These are phyloP conservation scores for Malus asiatica DNA, from an alignment of 306 rosid species.

Conservation along the genomic window DNA sequence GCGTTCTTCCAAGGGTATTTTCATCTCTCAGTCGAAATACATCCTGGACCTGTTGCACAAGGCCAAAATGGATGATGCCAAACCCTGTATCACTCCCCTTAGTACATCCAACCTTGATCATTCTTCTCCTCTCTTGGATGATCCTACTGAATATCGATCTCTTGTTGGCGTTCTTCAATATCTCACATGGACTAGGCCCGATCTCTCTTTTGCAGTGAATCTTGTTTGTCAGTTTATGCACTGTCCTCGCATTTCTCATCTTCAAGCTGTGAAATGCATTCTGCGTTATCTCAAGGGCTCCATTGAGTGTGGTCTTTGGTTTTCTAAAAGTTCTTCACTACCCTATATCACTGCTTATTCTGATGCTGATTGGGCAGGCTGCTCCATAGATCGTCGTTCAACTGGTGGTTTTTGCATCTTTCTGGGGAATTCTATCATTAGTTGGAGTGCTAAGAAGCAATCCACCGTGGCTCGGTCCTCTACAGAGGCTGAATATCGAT, in stretches of 20 bases:
- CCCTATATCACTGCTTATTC: background rate
- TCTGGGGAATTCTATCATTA: background rate
- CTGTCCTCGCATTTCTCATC: background rate
- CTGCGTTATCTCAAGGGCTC: background rate
- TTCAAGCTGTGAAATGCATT: background rate
- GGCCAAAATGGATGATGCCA: background rate
- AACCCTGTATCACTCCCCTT: background rate
- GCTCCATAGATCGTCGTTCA: rapidly evolving
- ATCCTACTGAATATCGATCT: background rate
- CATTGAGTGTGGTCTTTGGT: background rate
- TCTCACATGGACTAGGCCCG: background rate
- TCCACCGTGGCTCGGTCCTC: background rate
- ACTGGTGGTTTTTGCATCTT: background rate
- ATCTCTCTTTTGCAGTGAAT: background rate
- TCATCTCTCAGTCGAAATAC: background rate
- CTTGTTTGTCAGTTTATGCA: background rate
- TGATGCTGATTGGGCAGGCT: background rate
- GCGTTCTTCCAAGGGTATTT: rapidly evolving
- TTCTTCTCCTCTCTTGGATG: background rate
- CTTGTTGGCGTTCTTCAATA: background rate
- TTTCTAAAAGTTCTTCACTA: background rate
- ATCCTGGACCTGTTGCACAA: background rate
- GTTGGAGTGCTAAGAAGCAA: background rate
- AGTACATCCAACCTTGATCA: background rate
- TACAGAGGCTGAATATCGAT: background rate